A percentile compares a stretch with the other conserved stretches of the same genome.
Conservation (phyloP, 2,329 filamentous ascomycete genomes). For the Aspergillus carbonarius region DNA sequence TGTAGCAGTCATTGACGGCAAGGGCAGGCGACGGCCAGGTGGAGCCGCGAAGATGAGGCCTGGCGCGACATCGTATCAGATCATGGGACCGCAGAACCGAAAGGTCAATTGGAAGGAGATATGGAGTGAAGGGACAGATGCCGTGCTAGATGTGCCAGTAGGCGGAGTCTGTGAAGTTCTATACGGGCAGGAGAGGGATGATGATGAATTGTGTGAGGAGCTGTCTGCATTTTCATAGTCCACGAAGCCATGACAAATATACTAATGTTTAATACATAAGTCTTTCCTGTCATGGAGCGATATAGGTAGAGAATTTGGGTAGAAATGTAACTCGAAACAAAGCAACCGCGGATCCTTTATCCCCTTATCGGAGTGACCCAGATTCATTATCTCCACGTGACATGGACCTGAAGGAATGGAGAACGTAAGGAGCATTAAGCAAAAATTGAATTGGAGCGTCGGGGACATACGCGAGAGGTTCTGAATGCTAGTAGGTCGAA, state of each 20-base stretch:
- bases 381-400: conserved; percentile 1
- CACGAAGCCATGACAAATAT: not conserved
- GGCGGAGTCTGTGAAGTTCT: conserved; percentile 93
- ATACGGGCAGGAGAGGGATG: conserved; percentile 65
- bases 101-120: conserved; percentile 71
- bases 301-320: not conserved
- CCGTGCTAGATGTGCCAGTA: conserved; percentile 93
- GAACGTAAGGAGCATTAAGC: not conserved
- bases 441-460: not conserved
- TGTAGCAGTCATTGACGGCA: conserved; percentile 76
- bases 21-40: conserved; percentile 56
- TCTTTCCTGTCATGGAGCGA: not conserved
- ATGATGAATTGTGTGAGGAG: conserved; percentile 24
- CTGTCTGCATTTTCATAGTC: not conserved
- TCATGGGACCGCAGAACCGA: conserved; percentile 43
- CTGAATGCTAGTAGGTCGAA: not conserved
- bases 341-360: not conserved
- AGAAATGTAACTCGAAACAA: not conserved
- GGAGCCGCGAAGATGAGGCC: conserved; percentile 45
- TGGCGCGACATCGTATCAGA: conserved; percentile 42
- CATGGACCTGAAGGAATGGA: no score
- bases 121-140: conserved; percentile 93
- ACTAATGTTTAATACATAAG: not conserved
- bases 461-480: no score
- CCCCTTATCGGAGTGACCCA: not conserved